Evolutionary conservation across 495 filamentous ascomycete genomes (phyloP).

Genomic region (Neurospora sp.): DNA sequence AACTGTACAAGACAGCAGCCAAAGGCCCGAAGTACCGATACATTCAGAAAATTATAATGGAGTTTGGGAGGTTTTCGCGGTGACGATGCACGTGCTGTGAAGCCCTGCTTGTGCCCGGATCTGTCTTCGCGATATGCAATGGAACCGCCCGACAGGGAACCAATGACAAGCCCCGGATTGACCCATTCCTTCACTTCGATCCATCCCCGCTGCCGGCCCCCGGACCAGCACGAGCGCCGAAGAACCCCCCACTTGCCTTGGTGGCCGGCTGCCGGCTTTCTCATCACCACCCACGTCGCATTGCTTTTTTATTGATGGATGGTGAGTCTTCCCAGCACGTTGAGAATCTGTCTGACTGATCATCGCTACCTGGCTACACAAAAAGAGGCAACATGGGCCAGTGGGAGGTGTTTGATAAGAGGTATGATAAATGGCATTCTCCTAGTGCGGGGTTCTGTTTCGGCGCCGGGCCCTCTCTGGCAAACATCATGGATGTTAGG

Average conservation of each 20-base stretch:
- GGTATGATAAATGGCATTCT: not conserved
- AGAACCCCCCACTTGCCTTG: not conserved
- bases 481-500: not conserved
- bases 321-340: not conserved
- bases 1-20: not conserved
- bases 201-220: not conserved
- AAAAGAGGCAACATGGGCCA: not conserved
- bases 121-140: not conserved
- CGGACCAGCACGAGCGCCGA: not conserved
- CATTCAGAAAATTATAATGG: not conserved
- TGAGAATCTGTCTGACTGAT: not conserved
- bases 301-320: not conserved
- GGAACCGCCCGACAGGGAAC: not conserved
- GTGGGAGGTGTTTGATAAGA: not conserved
- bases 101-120: not conserved
- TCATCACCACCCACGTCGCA: not conserved
- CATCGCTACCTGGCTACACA: not conserved
- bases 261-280: not conserved
- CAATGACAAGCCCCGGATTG: not conserved
- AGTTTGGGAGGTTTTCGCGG: not conserved
- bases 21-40: not conserved
- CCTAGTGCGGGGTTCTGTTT: not conserved
- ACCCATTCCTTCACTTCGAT: not conserved
- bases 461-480: not conserved
- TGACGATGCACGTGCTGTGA: not conserved